phyloP scores from a whole-genome alignment of 139 green algal genomes.

The Tetratostichococcus sp. region DNA sequence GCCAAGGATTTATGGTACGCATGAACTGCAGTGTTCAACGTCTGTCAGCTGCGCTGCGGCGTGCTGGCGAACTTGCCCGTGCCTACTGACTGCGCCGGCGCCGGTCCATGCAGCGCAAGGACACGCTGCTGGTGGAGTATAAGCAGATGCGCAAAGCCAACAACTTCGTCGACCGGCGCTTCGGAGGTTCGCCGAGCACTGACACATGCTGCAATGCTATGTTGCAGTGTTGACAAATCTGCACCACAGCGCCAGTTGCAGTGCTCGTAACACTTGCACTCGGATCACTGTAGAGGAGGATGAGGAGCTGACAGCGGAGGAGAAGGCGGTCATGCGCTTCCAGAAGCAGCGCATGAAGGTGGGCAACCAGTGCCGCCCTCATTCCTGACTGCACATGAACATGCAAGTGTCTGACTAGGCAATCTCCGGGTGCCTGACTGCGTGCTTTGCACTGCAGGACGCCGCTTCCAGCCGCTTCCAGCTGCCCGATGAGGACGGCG shows the following conservation, averaged over 20 bases:
- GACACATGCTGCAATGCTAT: too few relatives aligned
- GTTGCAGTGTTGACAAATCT: too few relatives aligned
- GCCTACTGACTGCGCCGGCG: background rate
- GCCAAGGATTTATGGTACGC: too few relatives aligned
- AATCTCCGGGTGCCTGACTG: too few relatives aligned
- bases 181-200: slow-evolving; percentile 75
- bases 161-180: slow-evolving; percentile 88
- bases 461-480: slow-evolving; percentile 52
- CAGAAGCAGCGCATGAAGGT: slow-evolving; percentile 65
- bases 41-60: too few relatives aligned
- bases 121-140: slow-evolving; percentile 92
- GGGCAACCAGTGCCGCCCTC: too few relatives aligned
- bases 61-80: too few relatives aligned
- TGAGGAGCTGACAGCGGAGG: slow-evolving; percentile 67
- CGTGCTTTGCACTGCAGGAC: background rate
- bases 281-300: slow-evolving; percentile 81
- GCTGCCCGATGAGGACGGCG: slow-evolving; percentile 62
- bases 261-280: too few relatives aligned
- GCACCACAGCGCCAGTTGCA: too few relatives aligned
- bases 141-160: slow-evolving; percentile 80
- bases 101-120: slow-evolving; percentile 59
- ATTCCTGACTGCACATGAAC: too few relatives aligned
- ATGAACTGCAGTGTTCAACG: too few relatives aligned
- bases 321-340: slow-evolving; percentile 79
- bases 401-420: too few relatives aligned